phyloP scores from a whole-genome alignment of 83 land plant genomes.

The Picea mariana region DNA sequence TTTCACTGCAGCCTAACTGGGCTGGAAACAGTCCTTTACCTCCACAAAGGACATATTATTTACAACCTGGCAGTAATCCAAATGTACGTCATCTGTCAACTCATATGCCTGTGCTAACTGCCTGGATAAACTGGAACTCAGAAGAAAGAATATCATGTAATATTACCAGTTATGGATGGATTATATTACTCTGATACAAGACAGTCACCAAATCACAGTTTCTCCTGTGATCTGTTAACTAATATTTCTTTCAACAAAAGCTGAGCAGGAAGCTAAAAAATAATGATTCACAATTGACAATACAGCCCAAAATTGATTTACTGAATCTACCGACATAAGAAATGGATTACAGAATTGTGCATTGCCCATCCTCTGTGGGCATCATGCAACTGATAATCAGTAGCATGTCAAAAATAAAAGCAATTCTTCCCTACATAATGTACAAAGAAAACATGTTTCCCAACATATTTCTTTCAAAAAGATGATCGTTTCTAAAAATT shows the following conservation, averaged over 20 bases:
- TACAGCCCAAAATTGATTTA: slow-evolving; percentile 3
- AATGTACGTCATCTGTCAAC: neutral
- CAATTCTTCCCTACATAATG: slow-evolving; percentile 4
- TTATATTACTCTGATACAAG: neutral
- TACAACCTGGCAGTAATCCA: neutral
- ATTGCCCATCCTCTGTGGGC: neutral
- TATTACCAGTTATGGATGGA: neutral
- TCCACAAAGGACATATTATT: neutral
- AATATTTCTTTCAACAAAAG: no score
- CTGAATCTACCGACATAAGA: neutral
- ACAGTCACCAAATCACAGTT: neutral
- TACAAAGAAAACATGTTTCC: neutral
- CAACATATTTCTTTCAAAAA: neutral
- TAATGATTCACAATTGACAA: neutral
- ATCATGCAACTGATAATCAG: neutral
- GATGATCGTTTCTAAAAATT: neutral
- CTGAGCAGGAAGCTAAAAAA: neutral
- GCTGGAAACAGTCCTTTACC: neutral
- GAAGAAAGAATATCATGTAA: neutral
- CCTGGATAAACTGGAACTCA: neutral
- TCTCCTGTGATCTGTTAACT: neutral
- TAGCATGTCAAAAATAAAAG: neutral
- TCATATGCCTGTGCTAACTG: neutral
- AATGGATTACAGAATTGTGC: neutral
- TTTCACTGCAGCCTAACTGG: slow-evolving; percentile 1